Evolutionary conservation across 441 rosid genomes (phyloP).

Genomic region (Hypseocharis bilobata): DNA sequence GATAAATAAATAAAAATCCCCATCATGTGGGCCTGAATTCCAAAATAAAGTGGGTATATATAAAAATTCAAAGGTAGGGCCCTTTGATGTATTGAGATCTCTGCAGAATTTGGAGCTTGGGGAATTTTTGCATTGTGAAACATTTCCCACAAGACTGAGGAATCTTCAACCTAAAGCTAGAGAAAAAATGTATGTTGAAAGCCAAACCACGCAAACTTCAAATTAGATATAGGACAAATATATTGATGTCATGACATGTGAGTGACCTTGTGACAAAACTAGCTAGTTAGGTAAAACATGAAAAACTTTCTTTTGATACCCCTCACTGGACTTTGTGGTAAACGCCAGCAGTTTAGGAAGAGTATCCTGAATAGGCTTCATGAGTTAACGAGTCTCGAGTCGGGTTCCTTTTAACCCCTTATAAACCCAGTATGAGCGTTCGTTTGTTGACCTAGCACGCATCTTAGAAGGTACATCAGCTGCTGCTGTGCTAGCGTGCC

Average conservation of each 20-base stretch:
- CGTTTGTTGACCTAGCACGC: not conserved
- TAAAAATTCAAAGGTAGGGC: not conserved
- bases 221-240: not conserved
- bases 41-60: not conserved
- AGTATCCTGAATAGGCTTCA: not conserved
- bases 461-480: not conserved
- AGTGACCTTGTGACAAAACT: not conserved
- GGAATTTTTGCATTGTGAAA: conserved; percentile 1
- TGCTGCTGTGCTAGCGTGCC: not conserved
- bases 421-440: not conserved
- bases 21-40: not conserved
- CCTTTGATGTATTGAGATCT: not conserved
- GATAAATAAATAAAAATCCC: not conserved
- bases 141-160: not conserved
- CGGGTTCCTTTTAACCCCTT: not conserved
- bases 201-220: not conserved
- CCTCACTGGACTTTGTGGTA: not conserved
- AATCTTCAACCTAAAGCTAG: not conserved
- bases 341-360: not conserved
- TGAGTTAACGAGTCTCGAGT: too few relatives aligned
- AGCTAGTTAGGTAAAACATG: not conserved
- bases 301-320: not conserved
- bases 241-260: not conserved
- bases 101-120: not conserved
- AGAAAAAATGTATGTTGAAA: not conserved